A percentile compares a stretch with the other conserved stretches of the same genome.
These are phyloP conservation scores for Daldinia sp. DNA, from an alignment of 2,329 filamentous ascomycete species.

Conservation along the genomic window DNA sequence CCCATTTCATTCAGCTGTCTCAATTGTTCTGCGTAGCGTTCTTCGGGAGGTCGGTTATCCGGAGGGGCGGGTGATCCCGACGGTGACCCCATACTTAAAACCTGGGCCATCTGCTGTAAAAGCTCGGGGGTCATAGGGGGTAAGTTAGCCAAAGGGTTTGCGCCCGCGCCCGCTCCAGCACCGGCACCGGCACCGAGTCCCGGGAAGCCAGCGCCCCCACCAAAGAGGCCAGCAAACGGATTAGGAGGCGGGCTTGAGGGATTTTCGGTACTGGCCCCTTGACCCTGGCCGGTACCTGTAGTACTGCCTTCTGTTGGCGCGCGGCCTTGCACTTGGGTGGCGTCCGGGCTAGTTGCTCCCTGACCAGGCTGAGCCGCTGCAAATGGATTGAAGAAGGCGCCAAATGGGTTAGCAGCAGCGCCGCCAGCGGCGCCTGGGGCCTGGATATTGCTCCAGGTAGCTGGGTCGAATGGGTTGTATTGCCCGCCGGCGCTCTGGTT, in stretches of 20 bases:
- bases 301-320: slow-evolving; percentile 44
- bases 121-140: slow-evolving; percentile 63
- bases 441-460: slow-evolving; percentile 46
- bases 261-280: slow-evolving; percentile 40
- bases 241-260: slow-evolving; percentile 58
- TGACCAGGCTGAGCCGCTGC: slow-evolving; percentile 31
- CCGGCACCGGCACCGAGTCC: slow-evolving; percentile 40
- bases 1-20: slow-evolving; percentile 97
- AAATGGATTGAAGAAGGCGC: slow-evolving; percentile 55
- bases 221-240: slow-evolving; percentile 73
- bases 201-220: slow-evolving; percentile 38
- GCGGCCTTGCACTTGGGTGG: slow-evolving; percentile 40
- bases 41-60: slow-evolving; percentile 91
- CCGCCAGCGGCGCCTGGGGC: slow-evolving; percentile 42
- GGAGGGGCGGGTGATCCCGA: slow-evolving; percentile 59
- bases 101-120: slow-evolving; percentile 62
- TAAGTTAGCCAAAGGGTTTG: slow-evolving; percentile 50
- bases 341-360: slow-evolving; percentile 41
- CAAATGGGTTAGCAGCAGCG: slow-evolving; percentile 48
- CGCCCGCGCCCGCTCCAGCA: slow-evolving; percentile 45
- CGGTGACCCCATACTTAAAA: slow-evolving; percentile 55
- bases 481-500: slow-evolving; percentile 45
- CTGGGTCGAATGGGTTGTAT: slow-evolving; percentile 57
- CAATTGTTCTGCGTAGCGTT: slow-evolving; percentile 88
- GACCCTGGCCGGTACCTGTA: slow-evolving; percentile 40